Conservation (phyloP, 768 basidiomycete genomes). For the Psilocybe cubensis region DNA sequence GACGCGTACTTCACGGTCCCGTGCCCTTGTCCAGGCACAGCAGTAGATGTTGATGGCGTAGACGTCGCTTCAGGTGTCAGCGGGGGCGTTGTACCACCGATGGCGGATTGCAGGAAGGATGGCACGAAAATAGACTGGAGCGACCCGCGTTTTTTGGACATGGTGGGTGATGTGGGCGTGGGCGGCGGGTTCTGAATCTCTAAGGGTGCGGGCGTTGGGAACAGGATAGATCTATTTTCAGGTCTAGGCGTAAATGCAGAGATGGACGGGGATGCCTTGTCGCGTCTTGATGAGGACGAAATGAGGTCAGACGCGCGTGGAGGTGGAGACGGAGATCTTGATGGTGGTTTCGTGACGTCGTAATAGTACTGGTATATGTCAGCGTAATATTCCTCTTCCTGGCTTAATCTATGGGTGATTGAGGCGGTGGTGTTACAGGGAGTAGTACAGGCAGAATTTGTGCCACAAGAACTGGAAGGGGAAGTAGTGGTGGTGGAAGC, state of each 20-base stretch:
- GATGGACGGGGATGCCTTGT: not conserved
- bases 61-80: not conserved
- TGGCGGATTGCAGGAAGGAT: conserved; percentile 40
- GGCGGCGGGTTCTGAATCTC: not conserved
- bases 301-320: not conserved
- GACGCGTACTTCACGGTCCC: not conserved
- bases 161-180: conserved; percentile 24
- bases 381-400: conserved; percentile 13
- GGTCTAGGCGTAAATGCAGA: not conserved
- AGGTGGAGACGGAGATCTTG: not conserved
- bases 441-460: not conserved
- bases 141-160: conserved; percentile 56
- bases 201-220: conserved; percentile 16
- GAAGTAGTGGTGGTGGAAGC: not conserved
- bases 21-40: not conserved
- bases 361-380: conserved; percentile 21
- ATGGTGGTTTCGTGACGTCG: conserved; percentile 12
- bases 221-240: conserved; percentile 18
- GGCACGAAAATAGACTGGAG: conserved; percentile 55
- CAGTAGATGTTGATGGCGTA: not conserved
- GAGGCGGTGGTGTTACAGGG: not conserved
- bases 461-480: not conserved
- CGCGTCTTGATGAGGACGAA: not conserved
- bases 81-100: not conserved
- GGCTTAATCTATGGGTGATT: conserved; percentile 1